Percentiles rank a stretch among this genome's conserved stretches.
Conservation (phyloP, 345 rosid species). For the Geranium rotundifolium region DNA sequence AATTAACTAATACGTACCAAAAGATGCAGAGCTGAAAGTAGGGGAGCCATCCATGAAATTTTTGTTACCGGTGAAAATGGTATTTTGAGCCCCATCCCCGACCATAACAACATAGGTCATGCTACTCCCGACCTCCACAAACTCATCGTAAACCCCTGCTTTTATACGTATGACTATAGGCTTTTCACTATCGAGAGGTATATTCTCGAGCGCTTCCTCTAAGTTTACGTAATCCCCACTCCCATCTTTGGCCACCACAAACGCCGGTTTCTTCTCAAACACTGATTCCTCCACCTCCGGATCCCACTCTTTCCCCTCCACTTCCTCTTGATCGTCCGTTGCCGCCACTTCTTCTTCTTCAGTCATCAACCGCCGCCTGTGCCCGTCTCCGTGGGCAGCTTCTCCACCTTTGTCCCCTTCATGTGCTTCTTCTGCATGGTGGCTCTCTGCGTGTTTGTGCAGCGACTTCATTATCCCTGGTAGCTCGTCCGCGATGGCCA, state of each 20-base stretch:
- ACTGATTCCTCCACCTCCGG: not conserved
- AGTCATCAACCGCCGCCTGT: slow-evolving; percentile 14
- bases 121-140: slow-evolving; percentile 12
- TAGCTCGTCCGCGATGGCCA: slow-evolving; percentile 25
- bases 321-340: not conserved
- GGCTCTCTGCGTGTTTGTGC: slow-evolving; percentile 1
- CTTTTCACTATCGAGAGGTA: slow-evolving; percentile 9
- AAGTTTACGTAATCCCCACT: slow-evolving; percentile 29
- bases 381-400: not conserved
- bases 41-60: slow-evolving; percentile 21
- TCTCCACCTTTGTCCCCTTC: not conserved
- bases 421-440: not conserved
- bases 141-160: slow-evolving; percentile 26
- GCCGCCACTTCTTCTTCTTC: too few relatives aligned
- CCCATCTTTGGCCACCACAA: slow-evolving; percentile 34
- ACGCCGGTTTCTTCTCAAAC: slow-evolving; percentile 10
- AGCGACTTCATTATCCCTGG: slow-evolving; percentile 8
- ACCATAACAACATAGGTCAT: slow-evolving; percentile 15
- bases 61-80: slow-evolving; percentile 19
- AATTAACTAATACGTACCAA: slow-evolving; percentile 34
- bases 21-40: slow-evolving; percentile 24
- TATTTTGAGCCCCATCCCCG: slow-evolving; percentile 30
- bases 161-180: slow-evolving; percentile 24
- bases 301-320: slow-evolving; percentile 17
- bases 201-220: slow-evolving; percentile 11